phyloP scores from a whole-genome alignment of 2,329 filamentous ascomycete genomes.

The Arthrobotrys entomopaga region DNA sequence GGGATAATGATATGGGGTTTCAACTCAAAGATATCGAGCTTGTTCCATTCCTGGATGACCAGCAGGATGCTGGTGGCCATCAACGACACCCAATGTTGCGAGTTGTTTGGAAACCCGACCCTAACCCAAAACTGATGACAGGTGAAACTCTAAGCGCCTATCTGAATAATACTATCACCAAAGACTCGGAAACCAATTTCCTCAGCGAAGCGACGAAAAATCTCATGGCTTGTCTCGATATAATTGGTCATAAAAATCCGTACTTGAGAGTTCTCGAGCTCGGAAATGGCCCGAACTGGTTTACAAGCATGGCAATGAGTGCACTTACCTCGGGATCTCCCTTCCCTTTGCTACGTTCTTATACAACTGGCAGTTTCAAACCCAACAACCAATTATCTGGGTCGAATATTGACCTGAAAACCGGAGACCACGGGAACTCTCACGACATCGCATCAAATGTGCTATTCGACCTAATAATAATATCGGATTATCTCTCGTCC shows the following conservation, averaged over 20 bases:
- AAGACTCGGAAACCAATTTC: background rate
- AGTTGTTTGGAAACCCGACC: conserved; percentile 57
- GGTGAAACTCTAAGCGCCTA: background rate
- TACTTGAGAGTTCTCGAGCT: conserved; percentile 62
- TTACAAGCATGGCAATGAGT: background rate
- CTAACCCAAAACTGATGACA: conserved; percentile 24
- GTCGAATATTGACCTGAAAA: conserved; percentile 17
- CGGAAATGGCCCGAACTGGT: conserved; percentile 62
- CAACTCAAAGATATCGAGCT: conserved; percentile 20
- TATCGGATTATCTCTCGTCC: no score
- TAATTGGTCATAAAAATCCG: conserved; percentile 60
- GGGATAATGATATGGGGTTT: conserved; percentile 15
- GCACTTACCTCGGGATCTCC: background rate
- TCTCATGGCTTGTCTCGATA: conserved; percentile 57
- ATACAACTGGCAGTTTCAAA: conserved; percentile 14
- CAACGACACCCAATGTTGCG: conserved; percentile 55
- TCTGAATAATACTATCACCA: no score
- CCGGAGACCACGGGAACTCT: background rate
- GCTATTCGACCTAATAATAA: conserved; percentile 18
- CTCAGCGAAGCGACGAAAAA: conserved; percentile 44
- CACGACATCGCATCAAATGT: background rate
- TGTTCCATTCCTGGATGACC: conserved; percentile 17
- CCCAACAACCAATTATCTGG: background rate
- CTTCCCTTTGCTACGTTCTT: conserved; percentile 25
- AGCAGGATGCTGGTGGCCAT: conserved; percentile 14